Conservation (phyloP, 2,329 filamentous ascomycete species). For the Penicillium sp. region DNA sequence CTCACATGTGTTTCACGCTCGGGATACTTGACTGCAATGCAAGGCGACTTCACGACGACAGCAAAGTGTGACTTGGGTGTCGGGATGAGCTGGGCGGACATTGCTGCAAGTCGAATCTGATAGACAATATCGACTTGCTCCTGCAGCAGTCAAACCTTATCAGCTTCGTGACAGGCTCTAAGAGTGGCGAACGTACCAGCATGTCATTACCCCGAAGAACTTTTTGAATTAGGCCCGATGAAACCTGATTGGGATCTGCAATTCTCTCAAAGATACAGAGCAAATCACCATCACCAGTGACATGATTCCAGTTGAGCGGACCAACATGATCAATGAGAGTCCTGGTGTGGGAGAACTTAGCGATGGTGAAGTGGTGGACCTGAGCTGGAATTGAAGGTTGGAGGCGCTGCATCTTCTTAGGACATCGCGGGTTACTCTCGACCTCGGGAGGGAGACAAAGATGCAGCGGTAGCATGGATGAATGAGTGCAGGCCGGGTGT, state of each 20-base stretch:
- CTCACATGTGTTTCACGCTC: slow-evolving; percentile 32
- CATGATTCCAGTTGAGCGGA: slow-evolving; percentile 48
- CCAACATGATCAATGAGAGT: slow-evolving; percentile 38
- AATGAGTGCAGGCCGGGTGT: no score
- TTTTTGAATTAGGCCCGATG: slow-evolving; percentile 32
- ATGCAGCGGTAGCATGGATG: no score
- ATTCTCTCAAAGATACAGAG: slow-evolving; percentile 38
- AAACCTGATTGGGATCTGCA: slow-evolving; percentile 1
- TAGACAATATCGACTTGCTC: slow-evolving; percentile 45
- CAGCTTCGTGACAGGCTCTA: not conserved
- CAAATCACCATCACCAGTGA: slow-evolving; percentile 41
- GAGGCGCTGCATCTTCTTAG: not conserved
- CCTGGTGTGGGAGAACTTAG: slow-evolving; percentile 50
- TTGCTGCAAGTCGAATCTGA: slow-evolving; percentile 29
- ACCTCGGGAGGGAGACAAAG: no score
- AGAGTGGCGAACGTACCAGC: slow-evolving; percentile 36
- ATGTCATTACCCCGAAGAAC: slow-evolving; percentile 36
- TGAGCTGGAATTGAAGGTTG: slow-evolving; percentile 12
- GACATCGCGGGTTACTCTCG: no score
- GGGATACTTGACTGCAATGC: slow-evolving; percentile 49
- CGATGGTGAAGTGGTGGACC: slow-evolving; percentile 30
- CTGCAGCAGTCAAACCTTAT: slow-evolving; percentile 23
- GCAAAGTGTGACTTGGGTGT: slow-evolving; percentile 36
- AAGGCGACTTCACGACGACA: slow-evolving; percentile 48
- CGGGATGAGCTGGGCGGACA: slow-evolving; percentile 15